phyloP scores from a whole-genome alignment of 257 asterid species.

The Linderniella brevidens region DNA sequence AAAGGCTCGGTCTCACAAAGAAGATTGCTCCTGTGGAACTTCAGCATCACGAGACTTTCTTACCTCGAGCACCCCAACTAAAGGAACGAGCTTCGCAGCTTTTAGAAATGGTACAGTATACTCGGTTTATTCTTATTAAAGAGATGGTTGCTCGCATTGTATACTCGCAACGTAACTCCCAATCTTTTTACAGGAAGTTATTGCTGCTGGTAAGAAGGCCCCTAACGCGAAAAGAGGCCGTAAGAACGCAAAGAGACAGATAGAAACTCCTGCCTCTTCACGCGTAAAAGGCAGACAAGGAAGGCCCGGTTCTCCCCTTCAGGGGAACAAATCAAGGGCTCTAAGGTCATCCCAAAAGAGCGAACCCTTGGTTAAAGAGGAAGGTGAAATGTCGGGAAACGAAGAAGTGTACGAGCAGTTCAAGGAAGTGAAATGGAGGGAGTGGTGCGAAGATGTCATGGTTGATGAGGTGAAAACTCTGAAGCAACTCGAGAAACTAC shows the following conservation, averaged over 20 bases:
- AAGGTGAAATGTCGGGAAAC: slow-evolving; percentile 95
- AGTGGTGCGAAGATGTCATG: slow-evolving; percentile 99
- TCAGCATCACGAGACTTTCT: slow-evolving; percentile 95
- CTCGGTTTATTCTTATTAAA: not conserved
- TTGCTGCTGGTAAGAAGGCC: slow-evolving; percentile 62
- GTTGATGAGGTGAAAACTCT: slow-evolving; percentile 62
- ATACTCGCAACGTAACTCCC: no score
- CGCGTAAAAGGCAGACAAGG: slow-evolving; percentile 46
- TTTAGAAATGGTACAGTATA: slow-evolving; percentile 69
- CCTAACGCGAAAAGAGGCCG: slow-evolving; percentile 40
- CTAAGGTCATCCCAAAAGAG: slow-evolving; percentile 52
- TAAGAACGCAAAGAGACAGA: slow-evolving; percentile 59
- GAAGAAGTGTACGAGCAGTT: slow-evolving; percentile 93
- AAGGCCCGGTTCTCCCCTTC: slow-evolving; percentile 40
- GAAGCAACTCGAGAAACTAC: slow-evolving; percentile 78
- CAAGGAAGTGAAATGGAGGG: slow-evolving; percentile 96
- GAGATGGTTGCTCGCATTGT: no score
- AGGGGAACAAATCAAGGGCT: slow-evolving; percentile 32
- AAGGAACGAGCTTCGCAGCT: slow-evolving; percentile 95
- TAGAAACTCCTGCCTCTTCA: slow-evolving; percentile 27
- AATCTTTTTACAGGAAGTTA: slow-evolving; percentile 46
- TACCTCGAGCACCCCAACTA: slow-evolving; percentile 97
- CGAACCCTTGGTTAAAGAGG: slow-evolving; percentile 87
- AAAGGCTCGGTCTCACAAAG: slow-evolving; percentile 72
- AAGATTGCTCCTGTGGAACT: slow-evolving; percentile 99